A percentile compares a stretch with the other conserved stretches of the same genome.
Evolutionary conservation across 345 rosid species (phyloP).

Genomic region (Eutrema heterophyllum): DNA sequence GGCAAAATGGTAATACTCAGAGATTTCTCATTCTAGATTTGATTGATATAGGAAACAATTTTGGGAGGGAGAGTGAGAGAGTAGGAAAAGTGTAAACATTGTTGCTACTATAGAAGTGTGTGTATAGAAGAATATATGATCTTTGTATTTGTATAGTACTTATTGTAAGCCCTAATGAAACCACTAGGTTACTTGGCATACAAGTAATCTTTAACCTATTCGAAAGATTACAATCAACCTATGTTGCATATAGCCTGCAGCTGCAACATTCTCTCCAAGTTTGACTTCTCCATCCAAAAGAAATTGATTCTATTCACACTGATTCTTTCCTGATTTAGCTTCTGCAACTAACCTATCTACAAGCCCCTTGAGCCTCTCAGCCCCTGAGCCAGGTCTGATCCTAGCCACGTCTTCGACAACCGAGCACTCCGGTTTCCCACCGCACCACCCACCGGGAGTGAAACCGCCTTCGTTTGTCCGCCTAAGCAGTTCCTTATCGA

Average conservation of each 20-base stretch:
- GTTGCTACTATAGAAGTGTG: constrained; percentile 13
- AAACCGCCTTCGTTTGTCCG: constrained; percentile 49
- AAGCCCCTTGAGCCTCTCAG: constrained; percentile 56
- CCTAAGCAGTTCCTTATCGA: constrained; percentile 67
- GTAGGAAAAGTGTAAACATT: not conserved
- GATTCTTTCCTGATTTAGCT: constrained; percentile 45
- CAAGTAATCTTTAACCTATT: constrained; percentile 9
- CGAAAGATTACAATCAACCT: not conserved
- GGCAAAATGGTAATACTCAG: not conserved
- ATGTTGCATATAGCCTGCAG: not conserved
- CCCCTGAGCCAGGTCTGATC: constrained; percentile 72
- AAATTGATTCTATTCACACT: constrained; percentile 57
- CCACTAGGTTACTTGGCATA: not conserved
- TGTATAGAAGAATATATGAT: constrained; percentile 5
- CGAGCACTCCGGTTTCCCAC: constrained; percentile 64
- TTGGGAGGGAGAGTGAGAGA: constrained; percentile 2
- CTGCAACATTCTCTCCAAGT: not conserved
- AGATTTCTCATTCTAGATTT: not conserved
- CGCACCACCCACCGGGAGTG: constrained; percentile 96
- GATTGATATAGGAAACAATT: constrained; percentile 18
- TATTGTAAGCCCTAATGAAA: constrained; percentile 2
- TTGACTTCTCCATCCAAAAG: not conserved
- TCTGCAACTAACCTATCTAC: constrained; percentile 43
- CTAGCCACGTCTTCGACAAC: constrained; percentile 53
- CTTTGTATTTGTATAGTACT: constrained; percentile 6